Conservation (phyloP, 2,329 filamentous ascomycete species). For the Gaeumannomyces tritici region DNA sequence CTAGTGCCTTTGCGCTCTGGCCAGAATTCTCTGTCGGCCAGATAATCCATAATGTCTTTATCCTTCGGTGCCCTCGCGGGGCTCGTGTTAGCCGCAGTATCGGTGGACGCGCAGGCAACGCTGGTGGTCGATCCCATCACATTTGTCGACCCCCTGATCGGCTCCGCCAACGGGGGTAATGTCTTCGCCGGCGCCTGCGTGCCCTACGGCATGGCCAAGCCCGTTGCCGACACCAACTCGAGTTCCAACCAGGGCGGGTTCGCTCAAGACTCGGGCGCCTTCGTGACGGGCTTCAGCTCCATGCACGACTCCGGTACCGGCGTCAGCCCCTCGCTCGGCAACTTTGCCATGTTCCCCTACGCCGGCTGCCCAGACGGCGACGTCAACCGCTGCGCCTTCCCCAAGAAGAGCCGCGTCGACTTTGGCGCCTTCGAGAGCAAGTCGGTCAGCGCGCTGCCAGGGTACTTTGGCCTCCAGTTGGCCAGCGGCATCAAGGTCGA, state of each 20-base stretch:
- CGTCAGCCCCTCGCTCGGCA: conserved; percentile 53
- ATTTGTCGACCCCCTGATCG: conserved; percentile 29
- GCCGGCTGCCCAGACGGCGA: conserved; percentile 50
- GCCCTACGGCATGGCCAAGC: conserved; percentile 44
- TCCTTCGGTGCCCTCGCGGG: not conserved
- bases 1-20: too few relatives aligned
- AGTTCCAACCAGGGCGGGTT: conserved; percentile 48
- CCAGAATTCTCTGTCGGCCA: not conserved
- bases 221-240: conserved; percentile 44
- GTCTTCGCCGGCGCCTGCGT: conserved; percentile 33
- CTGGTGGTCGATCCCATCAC: conserved; percentile 9
- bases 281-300: conserved; percentile 44
- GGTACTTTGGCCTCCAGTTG: conserved; percentile 55
- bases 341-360: conserved; percentile 65
- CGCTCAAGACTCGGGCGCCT: conserved; percentile 33
- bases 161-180: conserved; percentile 29
- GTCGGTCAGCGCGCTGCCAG: conserved; percentile 48
- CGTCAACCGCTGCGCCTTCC: conserved; percentile 52
- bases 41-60: not conserved
- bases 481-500: conserved; percentile 49
- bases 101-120: not conserved
- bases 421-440: conserved; percentile 36
- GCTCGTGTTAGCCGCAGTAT: not conserved
- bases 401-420: conserved; percentile 30
- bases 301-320: conserved; percentile 52